phyloP scores from a whole-genome alignment of 2,329 filamentous ascomycete genomes.

The Phialophora expanda region DNA sequence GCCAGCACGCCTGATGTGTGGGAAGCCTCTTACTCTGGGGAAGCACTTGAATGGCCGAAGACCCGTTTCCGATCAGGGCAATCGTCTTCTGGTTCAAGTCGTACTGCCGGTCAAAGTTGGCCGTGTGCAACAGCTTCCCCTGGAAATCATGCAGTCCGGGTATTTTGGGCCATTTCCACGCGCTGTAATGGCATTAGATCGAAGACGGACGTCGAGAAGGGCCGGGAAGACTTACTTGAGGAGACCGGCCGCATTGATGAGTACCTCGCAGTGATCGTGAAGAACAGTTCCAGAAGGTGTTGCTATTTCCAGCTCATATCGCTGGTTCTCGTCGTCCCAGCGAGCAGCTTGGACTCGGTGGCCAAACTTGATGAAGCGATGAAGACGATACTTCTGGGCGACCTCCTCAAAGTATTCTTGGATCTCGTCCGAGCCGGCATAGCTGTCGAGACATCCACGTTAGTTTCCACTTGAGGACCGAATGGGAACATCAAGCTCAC shows the following conservation, averaged over 20 bases:
- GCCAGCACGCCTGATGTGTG: too few species aligned
- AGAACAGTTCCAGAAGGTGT: constrained; percentile 15
- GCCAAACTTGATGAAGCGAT: constrained; percentile 38
- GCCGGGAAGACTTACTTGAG: constrained; percentile 40
- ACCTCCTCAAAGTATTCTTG: constrained; percentile 40
- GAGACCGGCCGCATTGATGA: constrained; percentile 52
- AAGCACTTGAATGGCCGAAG: constrained; percentile 61
- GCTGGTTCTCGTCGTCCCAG: constrained; percentile 33
- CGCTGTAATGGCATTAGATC: constrained; percentile 33
- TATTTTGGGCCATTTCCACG: constrained; percentile 59
- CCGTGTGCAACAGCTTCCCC: constrained; percentile 61
- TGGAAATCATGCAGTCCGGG: constrained; percentile 58
- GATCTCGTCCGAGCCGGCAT: constrained; percentile 40
- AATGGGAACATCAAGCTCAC: background rate
- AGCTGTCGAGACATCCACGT: constrained; percentile 19
- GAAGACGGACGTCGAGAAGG: too few species aligned
- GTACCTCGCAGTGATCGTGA: constrained; percentile 26
- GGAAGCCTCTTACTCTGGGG: constrained; percentile 47
- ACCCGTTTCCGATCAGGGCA: constrained; percentile 61
- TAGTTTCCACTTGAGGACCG: background rate
- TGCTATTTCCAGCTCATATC: constrained; percentile 16
- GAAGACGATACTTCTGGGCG: constrained; percentile 37
- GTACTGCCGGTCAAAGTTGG: constrained; percentile 60
- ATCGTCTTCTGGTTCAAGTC: constrained; percentile 57
- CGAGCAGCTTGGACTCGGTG: constrained; percentile 30